phyloP scores from a whole-genome alignment of 768 basidiomycete species.

The Suillus fuscotomentosus region DNA sequence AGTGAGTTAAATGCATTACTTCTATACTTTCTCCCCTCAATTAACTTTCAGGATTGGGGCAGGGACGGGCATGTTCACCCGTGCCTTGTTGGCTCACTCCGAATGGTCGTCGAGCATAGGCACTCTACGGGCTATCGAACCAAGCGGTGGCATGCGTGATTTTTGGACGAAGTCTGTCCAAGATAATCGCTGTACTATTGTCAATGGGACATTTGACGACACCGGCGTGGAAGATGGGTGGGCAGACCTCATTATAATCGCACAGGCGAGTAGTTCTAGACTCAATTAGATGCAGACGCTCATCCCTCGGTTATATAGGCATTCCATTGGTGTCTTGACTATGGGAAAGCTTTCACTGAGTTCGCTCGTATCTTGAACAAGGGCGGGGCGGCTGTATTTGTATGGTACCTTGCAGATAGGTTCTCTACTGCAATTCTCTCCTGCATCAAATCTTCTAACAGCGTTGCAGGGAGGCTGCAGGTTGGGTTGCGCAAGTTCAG shows the following conservation, averaged over 20 bases:
- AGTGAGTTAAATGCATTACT: constrained; percentile 44
- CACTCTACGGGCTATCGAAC: constrained; percentile 72
- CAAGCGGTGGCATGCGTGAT: constrained; percentile 82
- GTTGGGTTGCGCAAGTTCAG: constrained; percentile 76
- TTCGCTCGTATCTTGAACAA: constrained; percentile 72
- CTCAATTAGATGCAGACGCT: constrained; percentile 23
- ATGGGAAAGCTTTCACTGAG: constrained; percentile 58
- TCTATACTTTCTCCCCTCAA: neutral
- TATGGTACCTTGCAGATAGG: constrained; percentile 94
- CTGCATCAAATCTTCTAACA: neutral
- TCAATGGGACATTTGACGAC: constrained; percentile 68
- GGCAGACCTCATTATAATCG: constrained; percentile 80
- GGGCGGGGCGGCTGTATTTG: constrained; percentile 60
- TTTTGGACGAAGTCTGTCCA: neutral
- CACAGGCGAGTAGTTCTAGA: constrained; percentile 48
- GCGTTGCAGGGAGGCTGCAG: constrained; percentile 47
- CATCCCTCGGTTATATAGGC: constrained; percentile 46
- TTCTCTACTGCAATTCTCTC: constrained; percentile 22
- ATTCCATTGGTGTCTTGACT: constrained; percentile 92
- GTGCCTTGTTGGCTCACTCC: constrained; percentile 65
- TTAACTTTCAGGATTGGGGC: constrained; percentile 59
- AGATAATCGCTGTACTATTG: constrained; percentile 30
- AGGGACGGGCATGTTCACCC: constrained; percentile 89
- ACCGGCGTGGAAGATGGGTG: constrained; percentile 60
- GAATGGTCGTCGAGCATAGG: constrained; percentile 47